A percentile compares a stretch with the other conserved stretches of the same genome.
These are phyloP conservation scores for Cryphonectria radicalis DNA, from an alignment of 2,329 filamentous ascomycete genomes.

Conservation along the genomic window DNA sequence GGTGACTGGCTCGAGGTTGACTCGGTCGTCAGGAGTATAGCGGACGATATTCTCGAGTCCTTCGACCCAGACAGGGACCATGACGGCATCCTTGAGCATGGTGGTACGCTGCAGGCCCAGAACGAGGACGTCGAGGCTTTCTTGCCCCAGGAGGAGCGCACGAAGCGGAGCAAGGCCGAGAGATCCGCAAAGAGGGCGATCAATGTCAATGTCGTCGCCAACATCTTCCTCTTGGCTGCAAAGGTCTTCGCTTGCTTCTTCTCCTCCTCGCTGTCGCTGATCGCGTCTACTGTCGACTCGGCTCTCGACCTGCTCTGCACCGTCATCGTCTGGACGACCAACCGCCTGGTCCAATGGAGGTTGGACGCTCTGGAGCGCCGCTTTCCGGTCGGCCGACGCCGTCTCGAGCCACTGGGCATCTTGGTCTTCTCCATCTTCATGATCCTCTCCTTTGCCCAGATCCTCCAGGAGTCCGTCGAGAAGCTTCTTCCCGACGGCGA, in stretches of 20 bases:
- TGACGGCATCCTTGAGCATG: constrained; percentile 58
- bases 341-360: constrained; percentile 61
- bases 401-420: constrained; percentile 65
- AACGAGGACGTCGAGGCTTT: constrained; percentile 57
- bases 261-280: constrained; percentile 57
- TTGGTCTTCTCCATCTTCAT: constrained; percentile 67
- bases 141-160: constrained; percentile 58
- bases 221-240: constrained; percentile 30
- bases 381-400: constrained; percentile 61
- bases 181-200: constrained; percentile 56
- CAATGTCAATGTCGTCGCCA: constrained; percentile 32
- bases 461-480: constrained; percentile 62
- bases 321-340: constrained; percentile 64
- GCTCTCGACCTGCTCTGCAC: constrained; percentile 65
- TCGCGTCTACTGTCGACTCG: constrained; percentile 65
- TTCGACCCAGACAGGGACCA: constrained; percentile 62
- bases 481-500: constrained; percentile 55
- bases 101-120: constrained; percentile 52
- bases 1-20: constrained; percentile 59
- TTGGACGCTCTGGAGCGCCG: constrained; percentile 52
- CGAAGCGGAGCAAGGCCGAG: constrained; percentile 49
- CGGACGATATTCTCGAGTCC: constrained; percentile 63
- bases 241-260: constrained; percentile 31
- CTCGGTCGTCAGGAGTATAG: constrained; percentile 54
- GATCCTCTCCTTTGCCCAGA: constrained; percentile 65